Evolutionary conservation across 768 basidiomycete genomes (phyloP).

Genomic region (Suillus spraguei): DNA sequence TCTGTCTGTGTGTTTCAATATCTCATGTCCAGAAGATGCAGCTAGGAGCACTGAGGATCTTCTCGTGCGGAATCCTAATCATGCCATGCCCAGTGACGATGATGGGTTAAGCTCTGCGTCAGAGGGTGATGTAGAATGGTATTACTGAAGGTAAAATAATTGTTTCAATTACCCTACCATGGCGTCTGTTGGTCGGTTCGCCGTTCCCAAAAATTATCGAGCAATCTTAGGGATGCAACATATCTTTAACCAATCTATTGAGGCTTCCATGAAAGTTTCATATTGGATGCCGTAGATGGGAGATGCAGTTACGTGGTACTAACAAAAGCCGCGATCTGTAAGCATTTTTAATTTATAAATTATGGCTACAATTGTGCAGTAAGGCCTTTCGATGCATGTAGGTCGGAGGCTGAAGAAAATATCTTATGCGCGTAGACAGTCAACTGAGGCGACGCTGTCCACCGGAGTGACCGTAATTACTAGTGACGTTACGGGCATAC

Average conservation of each 20-base stretch:
- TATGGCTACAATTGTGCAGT: neutral
- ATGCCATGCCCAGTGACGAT: conserved; percentile 24
- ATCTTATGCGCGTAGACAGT: neutral
- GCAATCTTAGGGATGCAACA: neutral
- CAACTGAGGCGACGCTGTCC: neutral
- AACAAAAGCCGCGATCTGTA: neutral
- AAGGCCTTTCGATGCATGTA: neutral
- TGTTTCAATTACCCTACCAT: neutral
- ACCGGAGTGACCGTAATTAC: neutral
- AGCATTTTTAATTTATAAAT: neutral
- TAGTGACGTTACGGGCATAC: neutral
- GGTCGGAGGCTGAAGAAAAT: neutral
- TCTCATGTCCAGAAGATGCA: conserved; percentile 16
- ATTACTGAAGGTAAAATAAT: neutral
- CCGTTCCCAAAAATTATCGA: no score
- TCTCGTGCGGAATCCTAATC: conserved; percentile 72
- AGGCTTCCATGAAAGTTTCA: neutral
- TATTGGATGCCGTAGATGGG: neutral
- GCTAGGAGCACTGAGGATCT: conserved; percentile 56
- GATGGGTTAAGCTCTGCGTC: neutral
- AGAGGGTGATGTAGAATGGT: neutral
- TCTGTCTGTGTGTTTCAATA: neutral
- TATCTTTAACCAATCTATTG: neutral
- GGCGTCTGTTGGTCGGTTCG: neutral
- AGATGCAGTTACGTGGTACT: neutral